Conservation (phyloP, 352 stramenopile genomes). For the Phytophthora crassamura region DNA sequence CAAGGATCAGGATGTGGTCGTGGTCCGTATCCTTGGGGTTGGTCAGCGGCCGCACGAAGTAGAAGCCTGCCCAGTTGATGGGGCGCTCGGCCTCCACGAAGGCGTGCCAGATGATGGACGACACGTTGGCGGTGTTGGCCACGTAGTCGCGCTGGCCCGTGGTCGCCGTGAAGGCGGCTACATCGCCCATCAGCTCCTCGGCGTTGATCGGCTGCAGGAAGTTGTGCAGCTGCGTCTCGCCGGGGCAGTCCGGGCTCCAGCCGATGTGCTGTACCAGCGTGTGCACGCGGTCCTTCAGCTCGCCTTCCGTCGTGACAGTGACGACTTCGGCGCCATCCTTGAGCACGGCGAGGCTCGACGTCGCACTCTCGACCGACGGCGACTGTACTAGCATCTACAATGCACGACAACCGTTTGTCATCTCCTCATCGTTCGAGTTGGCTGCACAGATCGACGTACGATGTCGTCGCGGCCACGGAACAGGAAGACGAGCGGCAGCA, state of each 20-base stretch:
- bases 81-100: constrained; percentile 65
- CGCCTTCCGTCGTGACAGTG: constrained; percentile 44
- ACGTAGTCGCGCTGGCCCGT: constrained; percentile 77
- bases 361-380: constrained; percentile 36
- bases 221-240: constrained; percentile 56
- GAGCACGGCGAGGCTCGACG: constrained; percentile 55
- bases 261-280: constrained; percentile 60
- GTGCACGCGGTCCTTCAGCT: constrained; percentile 59
- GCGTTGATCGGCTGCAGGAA: constrained; percentile 71
- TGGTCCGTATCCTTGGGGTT: constrained; percentile 66
- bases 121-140: constrained; percentile 82
- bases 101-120: constrained; percentile 84
- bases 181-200: constrained; percentile 63
- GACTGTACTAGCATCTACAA: constrained; percentile 53
- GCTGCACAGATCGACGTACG: constrained; percentile 35
- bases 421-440: neutral
- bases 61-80: constrained; percentile 88
- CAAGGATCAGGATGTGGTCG: constrained; percentile 72
- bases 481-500: constrained; percentile 64
- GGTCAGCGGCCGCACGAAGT: constrained; percentile 72
- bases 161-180: constrained; percentile 66
- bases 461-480: constrained; percentile 70
- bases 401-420: constrained; percentile 2
- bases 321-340: constrained; percentile 51
- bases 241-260: constrained; percentile 71